Percentiles rank a stretch among this genome's conserved stretches.
Evolutionary conservation across 1,139 yeast genomes (phyloP).

Genomic region (Saccharomycopsis hybrid): DNA sequence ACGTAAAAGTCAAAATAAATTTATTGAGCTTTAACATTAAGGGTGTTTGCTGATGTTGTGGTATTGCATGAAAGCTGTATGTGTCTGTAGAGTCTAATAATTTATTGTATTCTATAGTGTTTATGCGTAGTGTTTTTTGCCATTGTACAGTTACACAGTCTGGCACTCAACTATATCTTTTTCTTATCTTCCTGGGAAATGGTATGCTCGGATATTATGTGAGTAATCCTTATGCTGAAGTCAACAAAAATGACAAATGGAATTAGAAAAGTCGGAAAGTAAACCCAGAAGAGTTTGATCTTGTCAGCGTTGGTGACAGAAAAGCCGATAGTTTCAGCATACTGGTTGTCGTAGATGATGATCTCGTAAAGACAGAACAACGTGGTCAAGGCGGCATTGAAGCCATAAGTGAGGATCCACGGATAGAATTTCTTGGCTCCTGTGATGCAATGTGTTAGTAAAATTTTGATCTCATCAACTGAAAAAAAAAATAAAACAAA

Average conservation of each 20-base stretch:
- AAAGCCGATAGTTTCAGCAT: conserved; percentile 28
- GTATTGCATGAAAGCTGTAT: too few species aligned
- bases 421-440: conserved; percentile 37
- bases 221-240: conserved; percentile 26
- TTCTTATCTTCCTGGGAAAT: too few species aligned
- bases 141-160: too few species aligned
- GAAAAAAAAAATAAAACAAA: background rate
- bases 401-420: conserved; percentile 58
- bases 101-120: too few species aligned
- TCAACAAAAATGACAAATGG: conserved; percentile 56
- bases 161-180: too few species aligned
- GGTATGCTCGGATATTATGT: background rate
- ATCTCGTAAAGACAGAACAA: conserved; percentile 52
- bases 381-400: conserved; percentile 72
- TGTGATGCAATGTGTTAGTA: conserved; percentile 1
- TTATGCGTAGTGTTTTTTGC: too few species aligned
- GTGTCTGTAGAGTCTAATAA: too few species aligned
- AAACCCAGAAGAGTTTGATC: conserved; percentile 42
- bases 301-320: conserved; percentile 32
- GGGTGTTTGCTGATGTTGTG: too few species aligned
- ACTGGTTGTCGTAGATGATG: conserved; percentile 21
- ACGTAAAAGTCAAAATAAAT: too few species aligned
- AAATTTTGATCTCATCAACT: too few species aligned
- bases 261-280: conserved; percentile 61
- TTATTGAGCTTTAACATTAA: too few species aligned